Conservation (phyloP, 768 basidiomycete species). For the Leccinum boreale region DNA sequence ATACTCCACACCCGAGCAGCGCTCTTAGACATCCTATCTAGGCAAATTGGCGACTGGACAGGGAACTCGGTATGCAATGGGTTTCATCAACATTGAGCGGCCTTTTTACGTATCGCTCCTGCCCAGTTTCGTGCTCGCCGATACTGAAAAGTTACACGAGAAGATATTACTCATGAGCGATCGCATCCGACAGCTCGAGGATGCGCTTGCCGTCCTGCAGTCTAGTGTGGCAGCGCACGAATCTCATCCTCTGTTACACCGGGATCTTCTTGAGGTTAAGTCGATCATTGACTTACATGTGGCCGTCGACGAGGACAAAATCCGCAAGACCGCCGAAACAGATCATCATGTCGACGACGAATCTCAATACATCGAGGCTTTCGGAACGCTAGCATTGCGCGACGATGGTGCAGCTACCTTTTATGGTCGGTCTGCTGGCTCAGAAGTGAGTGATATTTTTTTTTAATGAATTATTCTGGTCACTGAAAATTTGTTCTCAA, state of each 20-base stretch:
- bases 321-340: slow-evolving; percentile 32
- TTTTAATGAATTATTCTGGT: slow-evolving; percentile 15
- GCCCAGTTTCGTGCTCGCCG: slow-evolving; percentile 64
- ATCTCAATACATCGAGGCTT: slow-evolving; percentile 60
- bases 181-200: slow-evolving; percentile 69
- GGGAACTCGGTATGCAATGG: slow-evolving; percentile 60
- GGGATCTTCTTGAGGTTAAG: slow-evolving; percentile 62
- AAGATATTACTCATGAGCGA: slow-evolving; percentile 69
- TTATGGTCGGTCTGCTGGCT: slow-evolving; percentile 68
- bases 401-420: slow-evolving; percentile 71
- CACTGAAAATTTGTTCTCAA: slow-evolving; percentile 19
- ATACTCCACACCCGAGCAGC: background rate
- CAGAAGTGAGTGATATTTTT: slow-evolving; percentile 57
- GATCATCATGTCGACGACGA: slow-evolving; percentile 32
- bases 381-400: slow-evolving; percentile 65
- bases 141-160: slow-evolving; percentile 65
- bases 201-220: slow-evolving; percentile 58
- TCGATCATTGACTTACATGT: slow-evolving; percentile 67
- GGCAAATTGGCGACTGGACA: slow-evolving; percentile 73
- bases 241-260: slow-evolving; percentile 54
- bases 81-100: background rate
- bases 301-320: slow-evolving; percentile 43
- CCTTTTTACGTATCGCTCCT: background rate
- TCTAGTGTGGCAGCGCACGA: slow-evolving; percentile 43
- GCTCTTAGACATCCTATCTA: slow-evolving; percentile 2